A percentile compares a stretch with the other conserved stretches of the same genome.
Conservation (phyloP, 148 eudicot species). For the Tetragonia tetragonoides region DNA sequence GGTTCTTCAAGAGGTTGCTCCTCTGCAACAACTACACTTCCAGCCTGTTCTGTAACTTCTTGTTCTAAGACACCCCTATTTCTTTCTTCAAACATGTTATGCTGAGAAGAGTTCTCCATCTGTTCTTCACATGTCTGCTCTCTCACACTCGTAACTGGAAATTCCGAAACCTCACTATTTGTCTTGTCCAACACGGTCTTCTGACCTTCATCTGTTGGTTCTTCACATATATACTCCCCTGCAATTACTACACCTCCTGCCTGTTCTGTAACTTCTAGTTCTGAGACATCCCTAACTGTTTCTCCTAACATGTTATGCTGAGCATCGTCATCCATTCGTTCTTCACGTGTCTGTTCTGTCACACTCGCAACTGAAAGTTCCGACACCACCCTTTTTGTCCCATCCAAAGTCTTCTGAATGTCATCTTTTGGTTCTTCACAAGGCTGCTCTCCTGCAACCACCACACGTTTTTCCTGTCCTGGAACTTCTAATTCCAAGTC, state of each 20-base stretch:
- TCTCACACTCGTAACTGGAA: background rate
- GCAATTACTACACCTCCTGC: background rate
- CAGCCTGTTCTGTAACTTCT: background rate
- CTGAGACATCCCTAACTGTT: background rate
- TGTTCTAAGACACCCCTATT: too few species aligned
- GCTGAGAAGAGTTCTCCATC: background rate
- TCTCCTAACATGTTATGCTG: constrained; percentile 16
- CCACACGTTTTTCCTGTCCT: background rate
- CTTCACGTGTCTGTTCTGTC: constrained; percentile 9
- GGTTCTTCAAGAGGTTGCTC: constrained; percentile 2
- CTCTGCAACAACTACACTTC: background rate
- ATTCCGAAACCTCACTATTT: background rate
- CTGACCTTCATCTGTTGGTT: background rate
- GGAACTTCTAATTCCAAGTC: background rate
- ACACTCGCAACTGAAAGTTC: background rate
- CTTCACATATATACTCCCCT: constrained; percentile 4
- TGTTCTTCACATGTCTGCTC: background rate
- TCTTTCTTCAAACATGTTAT: background rate
- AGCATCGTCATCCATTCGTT: background rate
- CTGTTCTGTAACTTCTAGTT: background rate
- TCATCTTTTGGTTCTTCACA: background rate
- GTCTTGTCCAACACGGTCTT: background rate
- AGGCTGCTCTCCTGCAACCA: constrained; percentile 1
- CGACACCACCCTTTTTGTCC: background rate
- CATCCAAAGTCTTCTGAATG: background rate